Conservation (phyloP, 148 eudicot species). For the Arbutus unedo region DNA sequence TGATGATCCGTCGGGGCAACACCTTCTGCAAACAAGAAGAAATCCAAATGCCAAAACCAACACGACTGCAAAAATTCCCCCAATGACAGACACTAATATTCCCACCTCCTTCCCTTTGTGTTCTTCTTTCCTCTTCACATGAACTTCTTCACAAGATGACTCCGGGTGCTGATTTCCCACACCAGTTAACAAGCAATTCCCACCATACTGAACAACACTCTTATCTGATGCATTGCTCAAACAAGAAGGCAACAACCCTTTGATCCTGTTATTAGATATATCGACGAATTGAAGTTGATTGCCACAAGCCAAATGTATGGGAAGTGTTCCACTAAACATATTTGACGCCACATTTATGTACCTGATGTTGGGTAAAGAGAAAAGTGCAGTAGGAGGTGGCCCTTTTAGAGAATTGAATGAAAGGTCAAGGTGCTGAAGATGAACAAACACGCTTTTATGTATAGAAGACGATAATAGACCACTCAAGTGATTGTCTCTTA, state of each 20-base stretch:
- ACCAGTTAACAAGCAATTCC: conserved; percentile 57
- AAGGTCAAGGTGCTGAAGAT: conserved; percentile 59
- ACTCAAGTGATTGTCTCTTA: conserved; percentile 42
- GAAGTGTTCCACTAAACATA: conserved; percentile 55
- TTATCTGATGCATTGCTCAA: conserved; percentile 33
- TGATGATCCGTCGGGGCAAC: conserved; percentile 41
- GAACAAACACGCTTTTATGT: conserved; percentile 20
- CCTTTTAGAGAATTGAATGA: conserved; percentile 54
- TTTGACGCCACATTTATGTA: conserved; percentile 65
- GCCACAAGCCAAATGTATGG: conserved; percentile 51
- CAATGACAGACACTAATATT: conserved; percentile 33
- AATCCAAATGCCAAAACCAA: conserved; percentile 46
- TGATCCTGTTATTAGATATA: conserved; percentile 54
- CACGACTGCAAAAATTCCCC: conserved; percentile 26
- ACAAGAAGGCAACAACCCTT: conserved; percentile 53
- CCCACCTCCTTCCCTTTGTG: conserved; percentile 22
- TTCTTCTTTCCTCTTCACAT: conserved; percentile 23
- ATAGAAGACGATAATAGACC: conserved; percentile 38
- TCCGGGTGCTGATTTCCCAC: conserved; percentile 47
- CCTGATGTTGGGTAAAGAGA: conserved; percentile 53
- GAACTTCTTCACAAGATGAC: conserved; percentile 36
- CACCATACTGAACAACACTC: conserved; percentile 31
- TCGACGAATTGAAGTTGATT: conserved; percentile 49
- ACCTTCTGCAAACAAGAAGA: conserved; percentile 36
- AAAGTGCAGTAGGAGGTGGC: conserved; percentile 37